Evolutionary conservation across 257 asterid genomes (phyloP).

Genomic region (Solanum rostratum): DNA sequence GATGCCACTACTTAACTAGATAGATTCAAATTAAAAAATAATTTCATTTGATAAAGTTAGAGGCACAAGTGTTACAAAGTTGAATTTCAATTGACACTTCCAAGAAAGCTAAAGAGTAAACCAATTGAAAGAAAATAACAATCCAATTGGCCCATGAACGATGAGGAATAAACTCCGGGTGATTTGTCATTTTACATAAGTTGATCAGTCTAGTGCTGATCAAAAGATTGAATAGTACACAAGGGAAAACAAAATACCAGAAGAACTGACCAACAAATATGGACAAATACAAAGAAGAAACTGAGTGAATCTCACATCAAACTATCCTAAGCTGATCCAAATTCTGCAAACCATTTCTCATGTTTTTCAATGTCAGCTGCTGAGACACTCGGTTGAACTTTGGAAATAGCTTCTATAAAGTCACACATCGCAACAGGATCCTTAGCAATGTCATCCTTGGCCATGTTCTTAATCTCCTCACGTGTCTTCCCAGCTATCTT

Average conservation of each 20-base stretch:
- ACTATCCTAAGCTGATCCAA: conserved; percentile 59
- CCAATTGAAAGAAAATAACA: background rate
- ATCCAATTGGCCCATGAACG: background rate
- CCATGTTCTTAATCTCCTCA: conserved; percentile 79
- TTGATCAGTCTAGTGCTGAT: background rate
- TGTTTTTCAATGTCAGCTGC: conserved; percentile 87
- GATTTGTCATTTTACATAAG: background rate
- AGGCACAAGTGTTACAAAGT: background rate
- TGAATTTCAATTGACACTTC: background rate
- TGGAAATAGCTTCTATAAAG: conserved; percentile 72
- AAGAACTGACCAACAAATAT: background rate
- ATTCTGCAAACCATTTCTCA: conserved; percentile 90
- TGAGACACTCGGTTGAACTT: conserved; percentile 95
- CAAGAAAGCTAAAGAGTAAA: background rate
- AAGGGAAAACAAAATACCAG: background rate
- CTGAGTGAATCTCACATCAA: background rate
- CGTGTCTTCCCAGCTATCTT: conserved; percentile 81
- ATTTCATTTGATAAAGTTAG: background rate
- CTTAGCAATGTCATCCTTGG: conserved; percentile 84
- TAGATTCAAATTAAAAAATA: background rate
- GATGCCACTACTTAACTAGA: background rate
- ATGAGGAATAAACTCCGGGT: background rate
- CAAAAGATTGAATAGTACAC: background rate
- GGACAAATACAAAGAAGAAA: background rate
- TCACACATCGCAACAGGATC: conserved; percentile 96